A percentile compares a stretch with the other conserved stretches of the same genome.
phyloP scores from a whole-genome alignment of 164 flowering plant genomes.

The Magnolia officinalis region DNA sequence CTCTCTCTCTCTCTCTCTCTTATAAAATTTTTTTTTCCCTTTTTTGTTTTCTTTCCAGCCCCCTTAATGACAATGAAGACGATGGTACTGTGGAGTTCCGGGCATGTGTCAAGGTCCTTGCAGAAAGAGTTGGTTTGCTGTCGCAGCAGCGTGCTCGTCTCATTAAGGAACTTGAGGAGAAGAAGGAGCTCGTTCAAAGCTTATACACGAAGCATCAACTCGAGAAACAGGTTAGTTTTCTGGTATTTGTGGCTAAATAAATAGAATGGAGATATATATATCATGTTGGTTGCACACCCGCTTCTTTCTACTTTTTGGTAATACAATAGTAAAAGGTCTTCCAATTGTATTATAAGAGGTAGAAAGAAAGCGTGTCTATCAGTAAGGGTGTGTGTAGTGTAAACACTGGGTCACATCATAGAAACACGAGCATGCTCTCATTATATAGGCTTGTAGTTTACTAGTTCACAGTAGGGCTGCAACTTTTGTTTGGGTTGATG shows the following conservation, averaged over 20 bases:
- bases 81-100: conserved; percentile 72
- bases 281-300: too few species aligned
- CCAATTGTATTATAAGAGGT: too few species aligned
- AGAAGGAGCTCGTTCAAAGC: conserved; percentile 70
- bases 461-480: too few species aligned
- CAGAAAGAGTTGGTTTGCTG: conserved; percentile 76
- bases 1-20: background rate
- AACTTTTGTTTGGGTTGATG: too few species aligned
- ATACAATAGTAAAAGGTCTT: too few species aligned
- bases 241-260: background rate
- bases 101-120: conserved; percentile 68
- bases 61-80: conserved; percentile 64
- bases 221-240: conserved; percentile 77
- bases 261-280: background rate
- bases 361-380: too few species aligned
- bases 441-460: too few species aligned
- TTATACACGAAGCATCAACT: conserved; percentile 78
- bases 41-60: conserved; percentile 37
- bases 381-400: too few species aligned
- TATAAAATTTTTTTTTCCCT: background rate
- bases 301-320: too few species aligned
- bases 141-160: conserved; percentile 67
- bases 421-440: too few species aligned
- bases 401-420: too few species aligned
- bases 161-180: conserved; percentile 79